phyloP scores from a whole-genome alignment of 257 asterid genomes.

The Scutellaria galericulata region DNA sequence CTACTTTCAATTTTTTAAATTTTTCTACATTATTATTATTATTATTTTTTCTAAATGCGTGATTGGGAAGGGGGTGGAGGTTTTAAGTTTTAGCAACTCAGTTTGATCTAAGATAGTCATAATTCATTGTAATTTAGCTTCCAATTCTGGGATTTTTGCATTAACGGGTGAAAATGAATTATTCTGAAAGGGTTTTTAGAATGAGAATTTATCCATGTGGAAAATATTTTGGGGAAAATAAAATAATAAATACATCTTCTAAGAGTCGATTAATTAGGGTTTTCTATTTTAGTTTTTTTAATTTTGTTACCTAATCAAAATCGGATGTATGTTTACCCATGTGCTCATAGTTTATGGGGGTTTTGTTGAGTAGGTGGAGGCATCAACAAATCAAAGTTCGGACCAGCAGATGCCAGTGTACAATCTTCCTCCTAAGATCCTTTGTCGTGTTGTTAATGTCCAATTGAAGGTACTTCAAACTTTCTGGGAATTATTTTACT shows the following conservation, averaged over 20 bases:
- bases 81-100: not conserved
- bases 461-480: slow-evolving; percentile 63
- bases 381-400: slow-evolving; percentile 92
- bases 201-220: not conserved
- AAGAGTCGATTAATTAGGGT: slow-evolving; percentile 7
- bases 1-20: no score
- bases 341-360: slow-evolving; percentile 32
- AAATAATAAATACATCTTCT: not conserved
- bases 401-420: slow-evolving; percentile 95
- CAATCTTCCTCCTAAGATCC: slow-evolving; percentile 86
- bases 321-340: not conserved
- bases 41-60: not conserved
- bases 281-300: not conserved
- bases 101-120: slow-evolving; percentile 30
- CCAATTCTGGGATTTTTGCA: slow-evolving; percentile 8
- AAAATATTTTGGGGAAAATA: not conserved
- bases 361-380: slow-evolving; percentile 73
- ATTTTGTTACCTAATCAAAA: not conserved
- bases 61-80: slow-evolving; percentile 10
- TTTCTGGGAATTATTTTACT: not conserved
- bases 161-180: slow-evolving; percentile 12
- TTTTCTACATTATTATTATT: not conserved
- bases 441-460: slow-evolving; percentile 85
- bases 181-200: not conserved
- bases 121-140: slow-evolving; percentile 21